phyloP scores from a whole-genome alignment of 2,329 filamentous ascomycete genomes.

The Chrysoporthe puriensis region DNA sequence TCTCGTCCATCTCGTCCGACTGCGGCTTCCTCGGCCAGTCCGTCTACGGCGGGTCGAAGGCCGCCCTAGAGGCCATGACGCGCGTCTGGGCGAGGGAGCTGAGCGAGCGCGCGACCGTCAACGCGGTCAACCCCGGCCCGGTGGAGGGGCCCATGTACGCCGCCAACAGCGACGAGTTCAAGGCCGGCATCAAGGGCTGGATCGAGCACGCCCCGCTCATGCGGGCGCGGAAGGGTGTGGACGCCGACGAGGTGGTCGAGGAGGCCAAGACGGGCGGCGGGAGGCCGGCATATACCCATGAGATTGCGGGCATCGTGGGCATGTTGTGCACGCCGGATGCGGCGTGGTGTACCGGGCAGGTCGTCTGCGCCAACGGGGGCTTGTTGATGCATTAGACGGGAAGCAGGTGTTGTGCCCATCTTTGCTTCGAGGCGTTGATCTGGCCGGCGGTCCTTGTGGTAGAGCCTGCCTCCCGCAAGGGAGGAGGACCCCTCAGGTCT shows the following conservation, averaged over 20 bases:
- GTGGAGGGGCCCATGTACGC: constrained; percentile 58
- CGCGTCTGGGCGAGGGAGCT: constrained; percentile 63
- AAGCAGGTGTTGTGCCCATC: background rate
- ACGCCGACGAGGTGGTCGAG: constrained; percentile 64
- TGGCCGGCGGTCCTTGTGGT: too few relatives aligned
- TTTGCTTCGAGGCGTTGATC: background rate
- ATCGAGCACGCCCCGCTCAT: constrained; percentile 63
- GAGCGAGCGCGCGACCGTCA: constrained; percentile 56
- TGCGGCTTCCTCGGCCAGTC: constrained; percentile 58
- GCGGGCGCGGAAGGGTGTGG: constrained; percentile 61
- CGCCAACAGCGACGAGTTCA: constrained; percentile 46
- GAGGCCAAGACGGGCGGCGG: constrained; percentile 59
- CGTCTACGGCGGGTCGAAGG: constrained; percentile 62
- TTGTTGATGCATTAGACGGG: constrained; percentile 51
- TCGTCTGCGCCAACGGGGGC: constrained; percentile 80
- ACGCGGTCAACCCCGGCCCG: constrained; percentile 61
- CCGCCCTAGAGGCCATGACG: constrained; percentile 62
- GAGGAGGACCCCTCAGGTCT: too few relatives aligned
- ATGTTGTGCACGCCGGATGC: constrained; percentile 75
- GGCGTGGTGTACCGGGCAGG: constrained; percentile 79
- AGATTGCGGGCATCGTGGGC: constrained; percentile 75
- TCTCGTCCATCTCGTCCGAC: constrained; percentile 58
- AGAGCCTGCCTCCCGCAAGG: too few relatives aligned
- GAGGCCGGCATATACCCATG: constrained; percentile 66
- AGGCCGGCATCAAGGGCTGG: constrained; percentile 46